Evolutionary conservation across 306 rosid genomes (phyloP).

Genomic region (Amphicarpaea edgeworthii): DNA sequence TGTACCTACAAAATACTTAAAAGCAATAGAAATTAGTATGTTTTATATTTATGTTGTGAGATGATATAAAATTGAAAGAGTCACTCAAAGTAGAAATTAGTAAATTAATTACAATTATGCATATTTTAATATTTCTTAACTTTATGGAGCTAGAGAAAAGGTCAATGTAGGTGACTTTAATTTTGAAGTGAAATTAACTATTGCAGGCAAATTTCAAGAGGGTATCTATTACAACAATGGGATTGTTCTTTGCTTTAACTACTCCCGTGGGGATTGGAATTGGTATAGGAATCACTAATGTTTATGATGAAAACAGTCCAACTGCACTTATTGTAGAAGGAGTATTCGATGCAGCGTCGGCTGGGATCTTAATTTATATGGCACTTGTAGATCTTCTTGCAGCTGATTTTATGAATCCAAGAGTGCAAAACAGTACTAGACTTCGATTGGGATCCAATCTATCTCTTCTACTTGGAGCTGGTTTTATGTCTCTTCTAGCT

Average conservation of each 20-base stretch:
- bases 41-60: too few relatives aligned
- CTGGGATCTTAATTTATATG: constrained; percentile 74
- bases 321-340: constrained; percentile 66
- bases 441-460: constrained; percentile 46
- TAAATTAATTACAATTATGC: too few relatives aligned
- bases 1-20: too few relatives aligned
- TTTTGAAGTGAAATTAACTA: background rate
- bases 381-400: constrained; percentile 60
- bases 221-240: constrained; percentile 46
- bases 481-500: too few relatives aligned
- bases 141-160: background rate
- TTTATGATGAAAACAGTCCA: constrained; percentile 57
- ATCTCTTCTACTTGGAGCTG: too few relatives aligned
- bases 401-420: constrained; percentile 47
- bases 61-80: too few relatives aligned
- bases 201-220: constrained; percentile 59
- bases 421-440: constrained; percentile 40
- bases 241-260: constrained; percentile 61
- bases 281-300: constrained; percentile 54
- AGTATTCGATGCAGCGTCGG: constrained; percentile 60
- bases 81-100: too few relatives aligned
- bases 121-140: too few relatives aligned
- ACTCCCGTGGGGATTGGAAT: constrained; percentile 68
- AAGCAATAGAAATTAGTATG: too few relatives aligned
- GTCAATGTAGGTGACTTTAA: constrained; percentile 32